A percentile compares a stretch with the other conserved stretches of the same genome.
phyloP scores from a whole-genome alignment of 2,329 filamentous ascomycete genomes.

The Orbilia oligospora region DNA sequence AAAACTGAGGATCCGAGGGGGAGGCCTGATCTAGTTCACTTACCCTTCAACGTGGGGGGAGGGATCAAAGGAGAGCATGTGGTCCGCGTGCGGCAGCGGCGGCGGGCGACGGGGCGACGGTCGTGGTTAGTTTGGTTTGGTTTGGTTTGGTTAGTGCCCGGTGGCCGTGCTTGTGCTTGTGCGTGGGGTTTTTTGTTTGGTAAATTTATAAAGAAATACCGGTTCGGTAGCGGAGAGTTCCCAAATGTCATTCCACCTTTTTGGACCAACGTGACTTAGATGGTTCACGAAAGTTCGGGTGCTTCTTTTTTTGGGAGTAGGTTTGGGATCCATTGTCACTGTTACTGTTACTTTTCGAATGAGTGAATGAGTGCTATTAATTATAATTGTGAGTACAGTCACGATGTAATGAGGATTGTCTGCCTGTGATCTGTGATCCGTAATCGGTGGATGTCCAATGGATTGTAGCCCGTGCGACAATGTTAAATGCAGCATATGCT shows the following conservation, averaged over 20 bases:
- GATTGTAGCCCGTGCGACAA: not conserved
- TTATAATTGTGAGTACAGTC: not conserved
- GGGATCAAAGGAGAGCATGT: not conserved
- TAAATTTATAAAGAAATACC: too few species aligned
- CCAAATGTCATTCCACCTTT: constrained; percentile 18
- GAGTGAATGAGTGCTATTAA: too few species aligned
- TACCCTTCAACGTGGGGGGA: not conserved
- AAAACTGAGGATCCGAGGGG: constrained; percentile 7
- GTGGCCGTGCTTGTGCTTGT: too few species aligned
- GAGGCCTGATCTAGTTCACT: constrained; percentile 1
- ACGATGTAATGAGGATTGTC: not conserved
- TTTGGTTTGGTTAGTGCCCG: too few species aligned
- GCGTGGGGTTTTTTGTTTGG: constrained; percentile 35
- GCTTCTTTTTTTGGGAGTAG: not conserved
- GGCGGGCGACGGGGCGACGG: not conserved
- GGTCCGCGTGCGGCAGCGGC: not conserved
- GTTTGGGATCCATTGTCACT: not conserved
- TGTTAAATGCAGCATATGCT: too few species aligned
- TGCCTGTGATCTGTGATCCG: not conserved
- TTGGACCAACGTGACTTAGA: not conserved
- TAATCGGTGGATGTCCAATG: not conserved
- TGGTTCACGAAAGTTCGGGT: constrained; percentile 9
- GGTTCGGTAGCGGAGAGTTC: too few species aligned
- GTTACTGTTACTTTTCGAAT: not conserved
- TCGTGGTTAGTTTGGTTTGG: too few species aligned